Percentiles rank a stretch among this genome's conserved stretches.
phyloP scores from a whole-genome alignment of 2,329 filamentous ascomycete genomes.

The Neofusicoccum cordaticola region DNA sequence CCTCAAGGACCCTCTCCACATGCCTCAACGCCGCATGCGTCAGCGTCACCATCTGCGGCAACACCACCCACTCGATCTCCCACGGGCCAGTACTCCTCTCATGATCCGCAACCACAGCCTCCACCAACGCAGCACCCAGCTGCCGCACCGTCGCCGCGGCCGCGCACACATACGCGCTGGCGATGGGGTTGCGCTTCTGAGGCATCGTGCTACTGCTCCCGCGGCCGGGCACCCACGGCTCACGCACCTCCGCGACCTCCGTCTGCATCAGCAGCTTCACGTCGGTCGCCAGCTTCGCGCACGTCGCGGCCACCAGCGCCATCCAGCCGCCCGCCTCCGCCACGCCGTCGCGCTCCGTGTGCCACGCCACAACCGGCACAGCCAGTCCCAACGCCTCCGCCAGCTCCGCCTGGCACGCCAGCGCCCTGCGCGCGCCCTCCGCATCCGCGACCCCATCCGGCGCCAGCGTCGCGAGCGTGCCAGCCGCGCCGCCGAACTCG shows the following conservation, averaged over 20 bases:
- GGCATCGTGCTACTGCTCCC: conserved; percentile 58
- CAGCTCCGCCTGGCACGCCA: conserved; percentile 23
- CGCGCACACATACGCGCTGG: conserved; percentile 27
- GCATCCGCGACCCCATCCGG: conserved; percentile 21
- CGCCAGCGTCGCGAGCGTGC: conserved; percentile 29
- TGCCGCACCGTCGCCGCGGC: conserved; percentile 26
- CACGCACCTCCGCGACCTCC: conserved; percentile 29
- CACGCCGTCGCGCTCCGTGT: conserved; percentile 30
- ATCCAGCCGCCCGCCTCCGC: conserved; percentile 28
- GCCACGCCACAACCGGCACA: conserved; percentile 31
- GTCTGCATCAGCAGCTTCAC: conserved; percentile 31
- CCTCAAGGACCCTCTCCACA: conserved; percentile 25
- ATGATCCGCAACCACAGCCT: conserved; percentile 32
- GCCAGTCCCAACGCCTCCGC: conserved; percentile 24
- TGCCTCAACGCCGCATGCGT: conserved; percentile 26
- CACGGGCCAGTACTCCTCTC: conserved; percentile 31
- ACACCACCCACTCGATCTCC: conserved; percentile 32
- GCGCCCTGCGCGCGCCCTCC: conserved; percentile 20
- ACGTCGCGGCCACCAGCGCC: conserved; percentile 25
- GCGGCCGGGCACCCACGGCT: conserved; percentile 51
- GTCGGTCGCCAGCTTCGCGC: conserved; percentile 30
- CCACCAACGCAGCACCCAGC: conserved; percentile 25
- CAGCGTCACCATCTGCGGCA: conserved; percentile 29
- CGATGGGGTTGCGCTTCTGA: conserved; percentile 40
- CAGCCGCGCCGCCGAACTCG: conserved; percentile 32